phyloP scores from a whole-genome alignment of 2,329 filamentous ascomycete genomes.

The Thyridium curvatum region DNA sequence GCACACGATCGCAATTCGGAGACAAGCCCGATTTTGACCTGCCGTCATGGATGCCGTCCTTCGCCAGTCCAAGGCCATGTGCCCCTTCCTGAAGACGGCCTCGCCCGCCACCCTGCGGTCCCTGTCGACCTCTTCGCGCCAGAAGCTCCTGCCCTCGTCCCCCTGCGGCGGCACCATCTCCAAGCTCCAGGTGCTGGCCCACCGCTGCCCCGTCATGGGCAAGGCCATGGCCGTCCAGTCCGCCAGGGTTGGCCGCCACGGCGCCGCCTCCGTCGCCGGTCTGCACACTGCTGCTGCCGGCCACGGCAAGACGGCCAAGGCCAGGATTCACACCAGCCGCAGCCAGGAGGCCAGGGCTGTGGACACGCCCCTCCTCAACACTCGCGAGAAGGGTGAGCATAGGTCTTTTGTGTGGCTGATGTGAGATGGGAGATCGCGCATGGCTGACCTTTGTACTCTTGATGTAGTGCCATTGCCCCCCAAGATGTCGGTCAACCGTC shows the following conservation, averaged over 20 bases:
- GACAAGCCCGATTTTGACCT: neutral
- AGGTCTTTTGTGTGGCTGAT: neutral
- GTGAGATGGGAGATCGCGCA: neutral
- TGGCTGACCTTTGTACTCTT: slow-evolving; percentile 6
- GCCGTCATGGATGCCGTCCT: slow-evolving; percentile 81
- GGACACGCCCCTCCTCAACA: slow-evolving; percentile 47
- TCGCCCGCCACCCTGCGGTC: slow-evolving; percentile 87
- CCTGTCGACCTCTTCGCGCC: slow-evolving; percentile 67
- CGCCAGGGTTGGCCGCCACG: slow-evolving; percentile 40
- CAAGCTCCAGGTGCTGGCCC: slow-evolving; percentile 88
- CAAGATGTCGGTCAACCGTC: slow-evolving; percentile 11
- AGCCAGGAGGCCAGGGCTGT: slow-evolving; percentile 73
- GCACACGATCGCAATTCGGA: too few relatives aligned
- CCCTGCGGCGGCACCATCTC: slow-evolving; percentile 91
- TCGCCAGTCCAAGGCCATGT: slow-evolving; percentile 93
- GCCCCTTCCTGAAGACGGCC: slow-evolving; percentile 93
- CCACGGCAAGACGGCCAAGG: slow-evolving; percentile 52
- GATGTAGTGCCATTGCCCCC: slow-evolving; percentile 5
- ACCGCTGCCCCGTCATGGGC: slow-evolving; percentile 97
- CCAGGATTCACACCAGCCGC: slow-evolving; percentile 75
- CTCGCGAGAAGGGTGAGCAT: slow-evolving; percentile 42
- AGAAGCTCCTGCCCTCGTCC: slow-evolving; percentile 38
- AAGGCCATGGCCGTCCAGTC: slow-evolving; percentile 90
- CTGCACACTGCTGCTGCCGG: slow-evolving; percentile 46
- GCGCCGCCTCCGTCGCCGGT: slow-evolving; percentile 36